These are phyloP conservation scores for Firmiana major DNA, from an alignment of 345 rosid species.

Conservation along the genomic window DNA sequence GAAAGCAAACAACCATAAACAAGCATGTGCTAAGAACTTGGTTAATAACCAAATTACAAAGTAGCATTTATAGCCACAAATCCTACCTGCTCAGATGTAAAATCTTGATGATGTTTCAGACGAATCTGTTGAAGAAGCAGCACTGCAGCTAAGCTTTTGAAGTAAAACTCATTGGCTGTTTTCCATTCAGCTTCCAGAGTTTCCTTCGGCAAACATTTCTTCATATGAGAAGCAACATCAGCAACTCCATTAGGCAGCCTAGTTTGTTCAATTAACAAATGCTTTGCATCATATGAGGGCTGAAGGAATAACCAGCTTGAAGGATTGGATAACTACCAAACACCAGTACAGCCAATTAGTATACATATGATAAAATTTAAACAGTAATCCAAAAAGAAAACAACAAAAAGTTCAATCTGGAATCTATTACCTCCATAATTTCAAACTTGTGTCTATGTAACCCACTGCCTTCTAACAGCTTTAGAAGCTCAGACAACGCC, in stretches of 20 bases:
- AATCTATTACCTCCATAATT: constrained; percentile 49
- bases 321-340: constrained; percentile 48
- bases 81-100: constrained; percentile 74
- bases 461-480: constrained; percentile 69
- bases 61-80: neutral
- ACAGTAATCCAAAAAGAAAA: constrained; percentile 7
- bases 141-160: constrained; percentile 76
- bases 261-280: constrained; percentile 45
- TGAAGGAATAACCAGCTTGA: constrained; percentile 58
- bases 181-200: constrained; percentile 52
- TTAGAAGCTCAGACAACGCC: constrained; percentile 66
- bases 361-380: constrained; percentile 5
- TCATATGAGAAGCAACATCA: constrained; percentile 25
- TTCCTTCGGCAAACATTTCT: constrained; percentile 27
- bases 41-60: neutral
- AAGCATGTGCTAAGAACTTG: neutral
- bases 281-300: constrained; percentile 62
- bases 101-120: constrained; percentile 63
- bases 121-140: constrained; percentile 58
- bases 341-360: constrained; percentile 18
- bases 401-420: constrained; percentile 13
- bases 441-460: constrained; percentile 72
- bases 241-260: constrained; percentile 29
- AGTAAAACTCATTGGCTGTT: constrained; percentile 61
- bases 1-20: neutral